Percentiles rank a stretch among this genome's conserved stretches.
Evolutionary conservation across 495 filamentous ascomycete species (phyloP).

Genomic region (Xanthoparmelia taractica): DNA sequence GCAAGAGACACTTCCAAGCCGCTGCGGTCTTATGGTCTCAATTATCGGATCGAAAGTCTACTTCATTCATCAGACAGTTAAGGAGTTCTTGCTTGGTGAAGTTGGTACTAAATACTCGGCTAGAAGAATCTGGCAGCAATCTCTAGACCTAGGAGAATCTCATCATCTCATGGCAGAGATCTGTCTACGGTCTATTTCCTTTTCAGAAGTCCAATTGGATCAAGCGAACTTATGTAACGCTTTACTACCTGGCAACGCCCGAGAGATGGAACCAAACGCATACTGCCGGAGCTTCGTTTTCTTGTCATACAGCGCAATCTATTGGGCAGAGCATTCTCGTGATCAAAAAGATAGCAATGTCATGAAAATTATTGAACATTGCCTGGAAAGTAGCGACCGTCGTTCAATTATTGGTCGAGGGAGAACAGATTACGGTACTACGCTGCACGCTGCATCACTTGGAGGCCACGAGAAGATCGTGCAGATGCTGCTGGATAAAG

Average conservation of each 20-base stretch:
- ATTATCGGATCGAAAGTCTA: slow-evolving; percentile 31
- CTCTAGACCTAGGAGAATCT: slow-evolving; percentile 4
- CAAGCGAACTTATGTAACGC: slow-evolving; percentile 7
- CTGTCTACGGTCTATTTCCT: slow-evolving; percentile 3
- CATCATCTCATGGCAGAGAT: slow-evolving; percentile 7
- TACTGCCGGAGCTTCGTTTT: slow-evolving; percentile 4
- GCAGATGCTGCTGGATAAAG: too few species aligned
- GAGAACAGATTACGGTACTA: background rate
- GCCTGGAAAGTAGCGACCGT: background rate
- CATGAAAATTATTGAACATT: slow-evolving; percentile 33
- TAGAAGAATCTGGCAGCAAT: slow-evolving; percentile 1
- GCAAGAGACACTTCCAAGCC: slow-evolving; percentile 22
- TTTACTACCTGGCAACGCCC: slow-evolving; percentile 4
- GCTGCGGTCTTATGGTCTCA: slow-evolving; percentile 36
- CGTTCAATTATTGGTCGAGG: background rate
- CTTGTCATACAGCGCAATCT: slow-evolving; percentile 10
- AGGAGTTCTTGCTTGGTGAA: slow-evolving; percentile 31
- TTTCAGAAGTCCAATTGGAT: slow-evolving; percentile 8
- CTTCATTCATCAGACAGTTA: slow-evolving; percentile 38
- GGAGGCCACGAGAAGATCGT: too few species aligned
- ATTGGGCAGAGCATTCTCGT: slow-evolving; percentile 28
- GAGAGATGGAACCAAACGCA: slow-evolving; percentile 22
- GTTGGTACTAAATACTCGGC: background rate
- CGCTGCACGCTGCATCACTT: slow-evolving; percentile 3
- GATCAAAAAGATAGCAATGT: slow-evolving; percentile 16